Base-by-base conservation (phyloP, 345 rosid genomes). In the Eucalyptus caleyi region DNA sequence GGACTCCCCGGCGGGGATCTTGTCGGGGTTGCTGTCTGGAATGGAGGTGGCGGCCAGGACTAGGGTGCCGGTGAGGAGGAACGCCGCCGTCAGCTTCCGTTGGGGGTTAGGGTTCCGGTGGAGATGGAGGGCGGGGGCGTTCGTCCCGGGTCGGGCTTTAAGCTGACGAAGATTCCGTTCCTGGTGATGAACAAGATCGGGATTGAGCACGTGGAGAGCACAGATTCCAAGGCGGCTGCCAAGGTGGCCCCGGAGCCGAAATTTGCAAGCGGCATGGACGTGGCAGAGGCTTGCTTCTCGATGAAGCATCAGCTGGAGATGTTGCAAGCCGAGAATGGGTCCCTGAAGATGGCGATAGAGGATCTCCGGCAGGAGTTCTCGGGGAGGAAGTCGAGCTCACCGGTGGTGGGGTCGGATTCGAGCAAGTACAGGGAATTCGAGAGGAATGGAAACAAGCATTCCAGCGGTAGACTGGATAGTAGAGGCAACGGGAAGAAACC, bases 31-130 rank as follows among this genome's bases (percentile, higher is more conserved):
- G 62, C 89, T 96, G 4, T 92, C 98, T 11, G 97, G 99, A 0
- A 89, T 96, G 16, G 98, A 97, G 89, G 93, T 97, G 26, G 91
- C 96, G 32, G 99, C 99, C 54, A 95, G 91, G 93, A 97, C 99
- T 54, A 90, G 89, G 40, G 88, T 97, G 9, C 99, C 99, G 9
- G 92, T 97, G 53, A 94, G 93, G 93, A 93, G 95, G 50, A 93
- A 91, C 15, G 97, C 97, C 18, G 93, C 95, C 8, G 90, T 97
- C 90, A 96, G 92, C 89, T 95, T 95, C 94, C 93, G 98, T 87
- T 97, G 99, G 99, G 99, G 7, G 94, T 97, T 77, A 94, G 97
- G 96, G 94, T 96, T 87, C 99, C 99, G 12, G 91, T 94, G 80
- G 98, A 95, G 91, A 90, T 89, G 37, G 93, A 92, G 86, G 89